A percentile compares a stretch with the other conserved stretches of the same genome.
Conservation (phyloP, 2,329 filamentous ascomycete species). For the Decorospora gaudefroyi region DNA sequence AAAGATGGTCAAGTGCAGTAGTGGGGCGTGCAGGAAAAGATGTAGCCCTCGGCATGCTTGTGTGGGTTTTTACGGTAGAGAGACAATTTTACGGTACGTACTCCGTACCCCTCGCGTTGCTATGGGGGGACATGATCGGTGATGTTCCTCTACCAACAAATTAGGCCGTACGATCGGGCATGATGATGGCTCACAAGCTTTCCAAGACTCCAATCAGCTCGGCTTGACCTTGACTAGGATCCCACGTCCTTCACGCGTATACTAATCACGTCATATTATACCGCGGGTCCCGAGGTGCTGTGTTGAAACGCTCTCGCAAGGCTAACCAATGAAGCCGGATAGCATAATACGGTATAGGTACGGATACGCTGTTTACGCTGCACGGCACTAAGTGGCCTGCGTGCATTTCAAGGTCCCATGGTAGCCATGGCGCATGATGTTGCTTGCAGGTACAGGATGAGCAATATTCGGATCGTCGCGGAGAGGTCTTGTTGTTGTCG, state of each 20-base stretch:
- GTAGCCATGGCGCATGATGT: not conserved
- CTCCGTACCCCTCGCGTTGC: not conserved
- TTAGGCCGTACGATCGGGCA: no score
- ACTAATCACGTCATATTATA: no score
- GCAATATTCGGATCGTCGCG: constrained; percentile 5
- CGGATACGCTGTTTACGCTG: constrained; percentile 6
- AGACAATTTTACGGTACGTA: not conserved
- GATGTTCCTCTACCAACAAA: no score
- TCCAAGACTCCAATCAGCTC: constrained; percentile 3
- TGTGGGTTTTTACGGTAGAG: constrained; percentile 20
- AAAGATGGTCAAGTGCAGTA: constrained; percentile 16
- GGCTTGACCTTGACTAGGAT: constrained; percentile 1
- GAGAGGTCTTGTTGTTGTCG: constrained; percentile 1
- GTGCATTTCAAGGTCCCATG: not conserved
- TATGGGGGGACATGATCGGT: no score
- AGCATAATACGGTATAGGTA: no score
- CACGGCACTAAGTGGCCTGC: constrained; percentile 1
- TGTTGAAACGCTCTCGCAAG: constrained; percentile 11
- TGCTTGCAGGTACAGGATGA: not conserved
- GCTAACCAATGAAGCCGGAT: constrained; percentile 11
- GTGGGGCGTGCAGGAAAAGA: constrained; percentile 19
- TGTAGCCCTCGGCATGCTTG: constrained; percentile 17
- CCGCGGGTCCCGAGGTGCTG: no score
- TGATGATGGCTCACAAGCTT: constrained; percentile 14
- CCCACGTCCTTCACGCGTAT: not conserved